A percentile compares a stretch with the other conserved stretches of the same genome.
These are phyloP conservation scores for Marvania coccoides DNA, from an alignment of 139 green algal genomes.

Conservation along the genomic window DNA sequence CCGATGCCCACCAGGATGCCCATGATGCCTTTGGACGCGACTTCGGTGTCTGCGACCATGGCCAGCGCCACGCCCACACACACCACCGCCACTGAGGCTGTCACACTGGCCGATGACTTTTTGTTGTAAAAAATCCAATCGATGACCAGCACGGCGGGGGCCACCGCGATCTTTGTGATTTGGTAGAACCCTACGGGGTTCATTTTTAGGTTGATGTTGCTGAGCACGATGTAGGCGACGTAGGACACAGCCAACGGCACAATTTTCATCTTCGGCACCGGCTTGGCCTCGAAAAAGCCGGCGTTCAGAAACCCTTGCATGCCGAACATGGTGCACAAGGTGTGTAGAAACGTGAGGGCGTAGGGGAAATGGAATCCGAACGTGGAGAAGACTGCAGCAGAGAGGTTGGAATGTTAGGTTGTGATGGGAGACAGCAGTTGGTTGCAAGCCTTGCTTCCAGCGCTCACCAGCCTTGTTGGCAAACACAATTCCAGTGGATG, in stretches of 20 bases:
- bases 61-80: slow-evolving; percentile 70
- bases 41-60: slow-evolving; percentile 65
- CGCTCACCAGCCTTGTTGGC: slow-evolving; percentile 73
- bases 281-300: slow-evolving; percentile 56
- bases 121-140: slow-evolving; percentile 57
- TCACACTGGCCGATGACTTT: slow-evolving; percentile 34
- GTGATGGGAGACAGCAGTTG: no score
- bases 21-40: slow-evolving; percentile 39
- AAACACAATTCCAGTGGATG: slow-evolving; percentile 66
- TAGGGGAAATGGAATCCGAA: slow-evolving; percentile 75
- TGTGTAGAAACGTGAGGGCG: slow-evolving; percentile 79
- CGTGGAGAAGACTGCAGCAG: slow-evolving; percentile 40
- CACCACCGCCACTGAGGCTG: slow-evolving; percentile 54
- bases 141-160: slow-evolving; percentile 70
- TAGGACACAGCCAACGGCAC: slow-evolving; percentile 64
- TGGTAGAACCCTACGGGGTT: slow-evolving; percentile 90
- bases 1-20: slow-evolving; percentile 54
- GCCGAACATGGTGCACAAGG: slow-evolving; percentile 56
- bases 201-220: slow-evolving; percentile 79
- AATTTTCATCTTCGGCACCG: slow-evolving; percentile 39
- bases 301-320: slow-evolving; percentile 28
- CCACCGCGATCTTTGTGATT: slow-evolving; percentile 83
- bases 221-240: slow-evolving; percentile 81
- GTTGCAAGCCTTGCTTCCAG: no score
- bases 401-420: no score